phyloP scores from a whole-genome alignment of 805 yeast genomes.

The Maudiozyma saulgeensis region DNA sequence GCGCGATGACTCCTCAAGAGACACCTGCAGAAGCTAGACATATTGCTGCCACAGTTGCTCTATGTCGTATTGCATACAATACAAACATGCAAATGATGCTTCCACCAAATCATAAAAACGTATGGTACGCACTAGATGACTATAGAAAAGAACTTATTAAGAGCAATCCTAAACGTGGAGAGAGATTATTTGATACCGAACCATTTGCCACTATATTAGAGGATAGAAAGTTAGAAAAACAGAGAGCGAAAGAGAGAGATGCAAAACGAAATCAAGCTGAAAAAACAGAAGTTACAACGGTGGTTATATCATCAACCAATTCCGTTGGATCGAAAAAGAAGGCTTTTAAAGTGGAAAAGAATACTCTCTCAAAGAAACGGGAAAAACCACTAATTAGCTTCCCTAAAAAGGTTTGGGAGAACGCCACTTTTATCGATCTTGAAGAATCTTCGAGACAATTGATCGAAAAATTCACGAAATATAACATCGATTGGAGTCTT shows the following conservation, averaged over 20 bases:
- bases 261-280: conserved; percentile 39
- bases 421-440: conserved; percentile 59
- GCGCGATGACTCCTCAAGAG: conserved; percentile 52
- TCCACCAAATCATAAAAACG: conserved; percentile 68
- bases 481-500: conserved; percentile 46
- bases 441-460: conserved; percentile 50
- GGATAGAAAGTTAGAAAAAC: conserved; percentile 37
- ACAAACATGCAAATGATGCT: conserved; percentile 81
- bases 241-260: conserved; percentile 38
- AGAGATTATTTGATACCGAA: conserved; percentile 49
- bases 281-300: conserved; percentile 41
- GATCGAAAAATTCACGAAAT: conserved; percentile 52
- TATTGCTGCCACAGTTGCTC: conserved; percentile 78
- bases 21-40: conserved; percentile 88
- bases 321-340: neutral
- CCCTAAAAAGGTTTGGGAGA: conserved; percentile 57
- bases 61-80: conserved; percentile 68
- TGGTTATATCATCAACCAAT: conserved; percentile 30
- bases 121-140: conserved; percentile 68
- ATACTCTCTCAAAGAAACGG: neutral
- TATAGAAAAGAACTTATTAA: conserved; percentile 43
- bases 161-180: conserved; percentile 39
- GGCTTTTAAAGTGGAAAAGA: neutral
- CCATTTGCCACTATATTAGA: conserved; percentile 70
- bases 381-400: conserved; percentile 20